Percentiles rank a stretch among this genome's conserved stretches.
phyloP scores from a whole-genome alignment of 225 moss, liverwort and hornwort genomes.

The Marchantia paleacea region DNA sequence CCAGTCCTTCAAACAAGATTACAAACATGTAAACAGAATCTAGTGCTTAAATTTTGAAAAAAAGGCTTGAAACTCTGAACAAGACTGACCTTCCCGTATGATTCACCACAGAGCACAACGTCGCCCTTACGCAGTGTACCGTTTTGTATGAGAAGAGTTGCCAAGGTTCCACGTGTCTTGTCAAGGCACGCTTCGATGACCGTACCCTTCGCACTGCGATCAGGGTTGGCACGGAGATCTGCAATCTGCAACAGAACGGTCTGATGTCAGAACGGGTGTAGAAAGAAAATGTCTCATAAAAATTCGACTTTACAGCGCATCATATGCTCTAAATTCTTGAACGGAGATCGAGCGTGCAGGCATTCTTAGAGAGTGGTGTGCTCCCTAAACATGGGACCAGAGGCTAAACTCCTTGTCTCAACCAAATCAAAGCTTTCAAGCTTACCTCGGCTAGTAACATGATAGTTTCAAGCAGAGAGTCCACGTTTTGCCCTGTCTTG shows the following conservation, averaged over 20 bases:
- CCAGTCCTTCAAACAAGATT: neutral
- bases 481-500: conserved; percentile 67
- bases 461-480: conserved; percentile 68
- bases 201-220: conserved; percentile 79
- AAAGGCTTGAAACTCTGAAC: neutral
- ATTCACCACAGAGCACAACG: conserved; percentile 81
- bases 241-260: conserved; percentile 58
- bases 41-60: too few relatives aligned
- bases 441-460: conserved; percentile 91
- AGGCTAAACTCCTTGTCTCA: neutral
- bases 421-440: neutral
- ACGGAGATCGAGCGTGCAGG: too few relatives aligned
- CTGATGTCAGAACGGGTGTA: neutral
- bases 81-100: conserved; percentile 78
- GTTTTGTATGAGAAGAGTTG: conserved; percentile 86
- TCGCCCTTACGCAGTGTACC: conserved; percentile 84
- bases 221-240: conserved; percentile 89
- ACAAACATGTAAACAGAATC: too few relatives aligned
- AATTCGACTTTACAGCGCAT: too few relatives aligned
- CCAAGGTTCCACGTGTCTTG: conserved; percentile 74
- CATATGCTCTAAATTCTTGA: too few relatives aligned
- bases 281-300: neutral
- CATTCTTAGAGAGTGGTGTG: neutral
- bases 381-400: neutral
- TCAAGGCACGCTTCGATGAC: conserved; percentile 90